A percentile compares a stretch with the other conserved stretches of the same genome.
Conservation (phyloP, 208 protist genomes). For the Leishmania martiniquensis region DNA sequence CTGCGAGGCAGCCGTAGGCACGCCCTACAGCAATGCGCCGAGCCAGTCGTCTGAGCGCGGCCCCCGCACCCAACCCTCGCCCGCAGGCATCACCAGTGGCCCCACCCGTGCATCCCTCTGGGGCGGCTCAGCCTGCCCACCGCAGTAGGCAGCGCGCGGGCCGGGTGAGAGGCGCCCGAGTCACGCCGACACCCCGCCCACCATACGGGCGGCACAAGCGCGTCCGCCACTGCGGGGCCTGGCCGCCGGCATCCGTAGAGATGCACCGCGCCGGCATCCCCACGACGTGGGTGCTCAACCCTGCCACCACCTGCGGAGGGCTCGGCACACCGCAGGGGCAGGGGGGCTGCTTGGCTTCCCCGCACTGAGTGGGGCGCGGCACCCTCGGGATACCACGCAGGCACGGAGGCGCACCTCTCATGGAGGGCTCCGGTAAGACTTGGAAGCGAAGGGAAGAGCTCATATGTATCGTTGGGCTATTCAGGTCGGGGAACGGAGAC, state of each 20-base stretch:
- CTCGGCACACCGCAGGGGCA: background rate
- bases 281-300: background rate
- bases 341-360: background rate
- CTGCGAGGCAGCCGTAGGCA: too few species aligned
- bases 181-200: background rate
- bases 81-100: too few species aligned
- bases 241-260: background rate
- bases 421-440: background rate
- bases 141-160: background rate
- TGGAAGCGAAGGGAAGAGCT: background rate
- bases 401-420: too few species aligned
- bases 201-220: background rate
- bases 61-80: too few species aligned
- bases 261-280: background rate
- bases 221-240: background rate
- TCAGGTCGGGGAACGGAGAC: background rate
- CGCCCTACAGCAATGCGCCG: too few species aligned
- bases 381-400: background rate
- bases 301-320: background rate
- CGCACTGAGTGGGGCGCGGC: background rate
- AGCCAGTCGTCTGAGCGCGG: too few species aligned
- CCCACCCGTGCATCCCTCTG: too few species aligned
- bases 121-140: background rate
- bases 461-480: background rate
- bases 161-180: background rate